Evolutionary conservation across 1,284 basidiomycete species (phyloP), one percentile per base, ranked within the genome.

Genomic region (Termitomyces sp.): DNA sequence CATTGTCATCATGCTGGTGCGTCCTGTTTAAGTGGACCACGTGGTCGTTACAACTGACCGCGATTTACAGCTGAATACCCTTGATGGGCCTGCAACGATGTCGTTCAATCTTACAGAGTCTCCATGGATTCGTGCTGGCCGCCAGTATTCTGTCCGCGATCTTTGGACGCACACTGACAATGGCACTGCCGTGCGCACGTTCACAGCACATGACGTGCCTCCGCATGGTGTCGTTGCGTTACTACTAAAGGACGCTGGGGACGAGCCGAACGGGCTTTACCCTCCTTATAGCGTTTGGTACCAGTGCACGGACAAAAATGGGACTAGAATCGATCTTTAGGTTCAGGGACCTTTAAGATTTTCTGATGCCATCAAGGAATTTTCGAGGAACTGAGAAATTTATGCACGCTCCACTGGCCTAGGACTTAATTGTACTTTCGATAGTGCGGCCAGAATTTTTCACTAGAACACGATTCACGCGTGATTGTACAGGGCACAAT

Each of bases 81-180:
- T 81, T 44, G 69, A 80, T 58, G 65, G 77, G 59, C 71, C 81
- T 1, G 72, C 77, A 0, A 70, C 71, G 43, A 70, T 84, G 73
- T 77, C 70, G 63, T 84, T 84, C 66, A 82, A 75, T 57, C 64
- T 84, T 39, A 82, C 80, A 1, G 81, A 84, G 60, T 83, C 81
- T 2, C 82, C 82, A 0, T 84, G 80, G 79, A 77, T 84, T 53
- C 75, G 81, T 17, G 81, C 82, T 0, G 82, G 82, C n/a, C 71
- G 77, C 40, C 74, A 81, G 63, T 84, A 84, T 60, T 65, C 75
- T 26, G 79, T 84, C n/a, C 57, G 82, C 80, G 82, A 84, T 60
- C 70, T 84, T 0, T 84, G 83, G 83, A 60, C 79, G 1, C 82
- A 85, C 61, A 82, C 79, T 10, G 71, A 81, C 58, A 84, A 82